phyloP scores from a whole-genome alignment of 345 rosid genomes.

The Toxicodendron radicans region DNA sequence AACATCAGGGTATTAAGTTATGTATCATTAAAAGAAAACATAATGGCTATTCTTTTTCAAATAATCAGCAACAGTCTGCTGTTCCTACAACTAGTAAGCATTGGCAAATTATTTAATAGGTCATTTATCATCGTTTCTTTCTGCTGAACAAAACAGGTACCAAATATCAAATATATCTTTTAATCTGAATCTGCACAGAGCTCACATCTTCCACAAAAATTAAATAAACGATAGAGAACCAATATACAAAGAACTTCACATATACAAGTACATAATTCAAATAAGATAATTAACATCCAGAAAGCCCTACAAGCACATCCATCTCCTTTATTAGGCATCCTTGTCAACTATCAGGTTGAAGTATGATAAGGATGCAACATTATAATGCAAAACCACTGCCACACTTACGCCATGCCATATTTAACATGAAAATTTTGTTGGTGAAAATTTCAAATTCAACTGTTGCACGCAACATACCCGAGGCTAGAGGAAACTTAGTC shows the following conservation, averaged over 20 bases:
- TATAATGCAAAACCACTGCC: not conserved
- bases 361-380: not conserved
- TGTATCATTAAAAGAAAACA: not conserved
- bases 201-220: not conserved
- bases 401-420: not conserved
- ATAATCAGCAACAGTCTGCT: not conserved
- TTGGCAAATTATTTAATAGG: not conserved
- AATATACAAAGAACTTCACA: not conserved
- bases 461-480: not conserved
- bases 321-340: slow-evolving; percentile 1
- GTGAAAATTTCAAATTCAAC: not conserved
- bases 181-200: not conserved
- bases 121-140: not conserved
- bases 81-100: not conserved
- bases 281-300: not conserved
- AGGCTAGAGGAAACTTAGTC: too few species aligned
- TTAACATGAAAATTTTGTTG: not conserved
- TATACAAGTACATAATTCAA: not conserved
- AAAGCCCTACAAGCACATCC: not conserved
- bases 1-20: not conserved
- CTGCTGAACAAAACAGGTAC: not conserved
- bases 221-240: not conserved
- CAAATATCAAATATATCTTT: not conserved
- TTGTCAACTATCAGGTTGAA: not conserved
- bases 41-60: not conserved